phyloP scores from a whole-genome alignment of 768 basidiomycete genomes.

The Mycena metata region DNA sequence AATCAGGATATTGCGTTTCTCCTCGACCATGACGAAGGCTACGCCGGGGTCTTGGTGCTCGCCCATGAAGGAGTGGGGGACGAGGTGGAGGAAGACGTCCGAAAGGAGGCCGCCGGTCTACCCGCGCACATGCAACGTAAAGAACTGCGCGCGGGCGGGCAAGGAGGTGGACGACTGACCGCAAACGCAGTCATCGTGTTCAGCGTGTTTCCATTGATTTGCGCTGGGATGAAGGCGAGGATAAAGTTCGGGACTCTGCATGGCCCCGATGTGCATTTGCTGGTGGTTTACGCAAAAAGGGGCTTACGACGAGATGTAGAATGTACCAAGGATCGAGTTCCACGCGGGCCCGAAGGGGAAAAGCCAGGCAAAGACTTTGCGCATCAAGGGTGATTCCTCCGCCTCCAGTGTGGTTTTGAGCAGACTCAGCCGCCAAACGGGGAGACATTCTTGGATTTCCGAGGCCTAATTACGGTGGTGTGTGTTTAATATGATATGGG shows the following conservation, averaged over 20 bases:
- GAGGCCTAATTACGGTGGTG: slow-evolving; percentile 3
- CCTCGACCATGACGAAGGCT: slow-evolving; percentile 87
- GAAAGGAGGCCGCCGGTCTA: slow-evolving; percentile 93
- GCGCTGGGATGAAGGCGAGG: slow-evolving; percentile 91
- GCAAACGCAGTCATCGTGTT: slow-evolving; percentile 97
- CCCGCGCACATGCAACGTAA: slow-evolving; percentile 33
- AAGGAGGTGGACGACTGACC: slow-evolving; percentile 57
- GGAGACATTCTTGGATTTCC: slow-evolving; percentile 31
- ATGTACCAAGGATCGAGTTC: slow-evolving; percentile 92
- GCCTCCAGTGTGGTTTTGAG: slow-evolving; percentile 75
- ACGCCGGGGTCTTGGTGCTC: slow-evolving; percentile 80
- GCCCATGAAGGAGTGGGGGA: slow-evolving; percentile 94
- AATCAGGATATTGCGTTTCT: slow-evolving; percentile 91
- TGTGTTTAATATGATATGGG: no score
- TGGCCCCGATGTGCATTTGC: slow-evolving; percentile 29
- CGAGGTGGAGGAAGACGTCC: slow-evolving; percentile 92
- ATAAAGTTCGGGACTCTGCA: slow-evolving; percentile 95
- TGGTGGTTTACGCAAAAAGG: slow-evolving; percentile 1
- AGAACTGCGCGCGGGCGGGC: slow-evolving; percentile 25
- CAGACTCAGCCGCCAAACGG: slow-evolving; percentile 56
- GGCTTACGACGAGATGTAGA: slow-evolving; percentile 95
- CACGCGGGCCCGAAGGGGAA: slow-evolving; percentile 94
- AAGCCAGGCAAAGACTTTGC: slow-evolving; percentile 81
- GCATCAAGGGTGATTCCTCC: slow-evolving; percentile 80
- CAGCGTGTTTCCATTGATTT: slow-evolving; percentile 86